Evolutionary conservation across 352 stramenopile genomes (phyloP).

Genomic region (Pythium pyrilobum): DNA sequence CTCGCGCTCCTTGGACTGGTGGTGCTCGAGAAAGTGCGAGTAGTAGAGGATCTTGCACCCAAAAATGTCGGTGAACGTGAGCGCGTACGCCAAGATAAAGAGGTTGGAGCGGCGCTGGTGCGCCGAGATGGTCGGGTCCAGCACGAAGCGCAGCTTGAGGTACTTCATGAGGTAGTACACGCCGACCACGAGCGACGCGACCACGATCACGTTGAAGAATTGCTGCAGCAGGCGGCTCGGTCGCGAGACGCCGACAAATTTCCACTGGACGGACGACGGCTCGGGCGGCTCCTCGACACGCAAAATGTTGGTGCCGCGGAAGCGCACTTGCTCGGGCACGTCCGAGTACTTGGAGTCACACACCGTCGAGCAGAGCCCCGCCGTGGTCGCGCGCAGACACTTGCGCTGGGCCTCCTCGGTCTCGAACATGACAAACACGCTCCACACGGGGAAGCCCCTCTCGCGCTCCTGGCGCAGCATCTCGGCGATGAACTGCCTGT

Average conservation of each 20-base stretch:
- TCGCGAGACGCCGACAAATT: slow-evolving; percentile 47
- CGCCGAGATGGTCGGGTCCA: slow-evolving; percentile 16
- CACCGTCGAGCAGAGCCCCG: slow-evolving; percentile 40
- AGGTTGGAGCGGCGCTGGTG: slow-evolving; percentile 33
- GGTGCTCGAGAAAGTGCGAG: slow-evolving; percentile 46
- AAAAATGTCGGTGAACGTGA: slow-evolving; percentile 51
- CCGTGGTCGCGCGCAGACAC: slow-evolving; percentile 44
- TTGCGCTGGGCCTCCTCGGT: slow-evolving; percentile 51
- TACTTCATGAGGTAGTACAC: slow-evolving; percentile 45
- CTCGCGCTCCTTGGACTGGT: slow-evolving; percentile 61
- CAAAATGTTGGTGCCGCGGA: slow-evolving; percentile 67
- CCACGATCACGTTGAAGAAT: slow-evolving; percentile 37
- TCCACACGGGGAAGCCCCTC: slow-evolving; percentile 47
- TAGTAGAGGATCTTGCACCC: slow-evolving; percentile 60
- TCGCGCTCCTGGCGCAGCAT: slow-evolving; percentile 24
- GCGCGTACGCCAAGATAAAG: slow-evolving; percentile 46
- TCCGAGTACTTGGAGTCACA: slow-evolving; percentile 31
- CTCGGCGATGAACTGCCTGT: slow-evolving; percentile 33
- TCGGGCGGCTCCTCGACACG: slow-evolving; percentile 59
- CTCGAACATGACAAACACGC: slow-evolving; percentile 77
- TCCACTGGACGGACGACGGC: slow-evolving; percentile 67
- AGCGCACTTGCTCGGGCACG: slow-evolving; percentile 36
- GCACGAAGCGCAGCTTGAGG: slow-evolving; percentile 35
- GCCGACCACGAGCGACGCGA: slow-evolving; percentile 40
- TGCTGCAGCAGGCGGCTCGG: slow-evolving; percentile 34